Evolutionary conservation across 805 yeast genomes (phyloP).

Genomic region (Phaffomyces opuntiae): DNA sequence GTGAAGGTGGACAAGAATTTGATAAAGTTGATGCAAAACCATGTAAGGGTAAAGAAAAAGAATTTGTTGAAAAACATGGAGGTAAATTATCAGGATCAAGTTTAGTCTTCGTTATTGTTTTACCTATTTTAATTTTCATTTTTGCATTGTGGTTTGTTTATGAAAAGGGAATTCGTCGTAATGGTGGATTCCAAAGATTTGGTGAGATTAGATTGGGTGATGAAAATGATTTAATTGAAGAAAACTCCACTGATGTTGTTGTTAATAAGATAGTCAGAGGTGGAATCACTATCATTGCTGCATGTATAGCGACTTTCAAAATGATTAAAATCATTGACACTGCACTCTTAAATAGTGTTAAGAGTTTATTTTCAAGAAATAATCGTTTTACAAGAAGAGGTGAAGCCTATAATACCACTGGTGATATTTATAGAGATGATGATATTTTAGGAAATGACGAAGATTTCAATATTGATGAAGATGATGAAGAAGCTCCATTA

Average conservation of each 20-base stretch:
- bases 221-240: conserved; percentile 64
- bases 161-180: conserved; percentile 76
- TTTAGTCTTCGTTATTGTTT: conserved; percentile 42
- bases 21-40: conserved; percentile 62
- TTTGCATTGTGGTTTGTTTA: conserved; percentile 49
- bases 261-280: conserved; percentile 40
- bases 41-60: conserved; percentile 81
- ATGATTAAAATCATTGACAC: conserved; percentile 22
- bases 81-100: conserved; percentile 46
- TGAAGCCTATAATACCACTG: conserved; percentile 15
- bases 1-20: conserved; percentile 71
- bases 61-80: conserved; percentile 46
- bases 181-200: conserved; percentile 49
- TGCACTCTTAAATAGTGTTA: conserved; percentile 12
- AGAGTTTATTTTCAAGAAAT: conserved; percentile 13
- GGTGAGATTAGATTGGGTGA: conserved; percentile 89
- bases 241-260: conserved; percentile 42
- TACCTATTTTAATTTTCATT: conserved; percentile 40
- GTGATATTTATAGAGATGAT: conserved; percentile 19
- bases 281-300: conserved; percentile 29
- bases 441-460: conserved; percentile 20
- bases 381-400: conserved; percentile 19
- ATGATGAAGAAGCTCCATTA: conserved; percentile 11
- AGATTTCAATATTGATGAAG: conserved; percentile 20
- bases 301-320: conserved; percentile 24